Conservation (phyloP, 2,329 filamentous ascomycete species). For the Knoxdaviesia capensis region DNA sequence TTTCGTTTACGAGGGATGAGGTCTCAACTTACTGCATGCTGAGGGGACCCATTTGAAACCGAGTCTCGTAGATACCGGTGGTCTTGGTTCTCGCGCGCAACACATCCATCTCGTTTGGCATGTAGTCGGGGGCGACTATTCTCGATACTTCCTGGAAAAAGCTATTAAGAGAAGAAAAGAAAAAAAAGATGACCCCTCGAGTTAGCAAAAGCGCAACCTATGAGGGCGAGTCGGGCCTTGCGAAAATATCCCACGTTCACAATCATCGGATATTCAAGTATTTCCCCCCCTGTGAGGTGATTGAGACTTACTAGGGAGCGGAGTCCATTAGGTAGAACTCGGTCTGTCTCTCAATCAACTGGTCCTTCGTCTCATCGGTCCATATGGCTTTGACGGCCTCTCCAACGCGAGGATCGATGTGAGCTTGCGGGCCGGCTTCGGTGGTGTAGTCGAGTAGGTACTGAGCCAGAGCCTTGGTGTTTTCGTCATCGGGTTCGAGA, state of each 20-base stretch:
- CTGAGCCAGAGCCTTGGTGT: constrained; percentile 54
- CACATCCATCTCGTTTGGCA: constrained; percentile 87
- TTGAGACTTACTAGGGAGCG: constrained; percentile 65
- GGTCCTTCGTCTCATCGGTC: constrained; percentile 68
- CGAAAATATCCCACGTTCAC: too few species aligned
- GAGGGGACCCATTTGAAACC: constrained; percentile 95
- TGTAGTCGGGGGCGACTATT: constrained; percentile 69
- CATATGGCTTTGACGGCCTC: constrained; percentile 72
- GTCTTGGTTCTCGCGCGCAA: constrained; percentile 92
- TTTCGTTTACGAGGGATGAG: not conserved
- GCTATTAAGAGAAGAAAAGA: constrained; percentile 24
- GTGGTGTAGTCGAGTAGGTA: constrained; percentile 77
- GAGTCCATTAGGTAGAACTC: constrained; percentile 99
- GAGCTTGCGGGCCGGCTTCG: constrained; percentile 72
- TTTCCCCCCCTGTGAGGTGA: not conserved
- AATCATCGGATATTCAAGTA: too few species aligned
- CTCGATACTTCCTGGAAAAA: constrained; percentile 88
- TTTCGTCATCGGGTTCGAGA: constrained; percentile 53
- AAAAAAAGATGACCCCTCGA: not conserved
- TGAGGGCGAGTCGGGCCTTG: too few species aligned
- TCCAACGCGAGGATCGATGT: constrained; percentile 64
- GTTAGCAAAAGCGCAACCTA: too few species aligned
- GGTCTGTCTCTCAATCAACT: constrained; percentile 79
- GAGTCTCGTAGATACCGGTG: constrained; percentile 95
- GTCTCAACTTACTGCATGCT: constrained; percentile 72